Evolutionary conservation across 2,329 filamentous ascomycete genomes (phyloP).

Genomic region (Aspergillus pseudoterreus): DNA sequence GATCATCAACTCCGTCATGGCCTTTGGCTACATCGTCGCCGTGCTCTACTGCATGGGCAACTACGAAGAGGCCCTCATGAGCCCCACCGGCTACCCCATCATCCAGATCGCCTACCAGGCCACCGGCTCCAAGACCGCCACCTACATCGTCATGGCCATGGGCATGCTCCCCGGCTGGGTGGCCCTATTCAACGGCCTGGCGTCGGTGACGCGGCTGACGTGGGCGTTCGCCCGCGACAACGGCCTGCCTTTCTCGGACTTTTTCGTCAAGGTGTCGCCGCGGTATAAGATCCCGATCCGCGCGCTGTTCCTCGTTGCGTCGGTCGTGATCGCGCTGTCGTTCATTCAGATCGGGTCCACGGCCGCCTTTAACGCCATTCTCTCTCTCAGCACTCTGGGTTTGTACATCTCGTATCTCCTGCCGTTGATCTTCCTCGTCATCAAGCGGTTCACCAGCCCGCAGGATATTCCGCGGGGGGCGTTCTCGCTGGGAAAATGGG

Average conservation of each 20-base stretch:
- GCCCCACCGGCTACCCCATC: constrained; percentile 45
- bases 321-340: not conserved
- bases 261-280: constrained; percentile 24
- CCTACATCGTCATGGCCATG: constrained; percentile 40
- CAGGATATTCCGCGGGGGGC: constrained; percentile 20
- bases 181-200: constrained; percentile 25
- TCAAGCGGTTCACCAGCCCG: constrained; percentile 16
- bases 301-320: constrained; percentile 24
- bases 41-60: constrained; percentile 42
- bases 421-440: constrained; percentile 31
- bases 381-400: constrained; percentile 46
- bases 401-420: constrained; percentile 51
- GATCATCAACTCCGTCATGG: constrained; percentile 43
- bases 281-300: constrained; percentile 39
- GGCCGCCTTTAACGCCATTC: constrained; percentile 50
- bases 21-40: constrained; percentile 41
- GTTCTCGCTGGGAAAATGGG: constrained; percentile 26
- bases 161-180: constrained; percentile 19
- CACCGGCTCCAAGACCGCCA: constrained; percentile 38
- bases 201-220: constrained; percentile 36
- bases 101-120: constrained; percentile 49
- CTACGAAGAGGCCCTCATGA: constrained; percentile 32
- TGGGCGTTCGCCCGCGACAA: constrained; percentile 44
- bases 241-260: constrained; percentile 37
- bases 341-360: constrained; percentile 47